Conservation (phyloP, 169 alveolate genomes). For the Eimeria praecox region DNA sequence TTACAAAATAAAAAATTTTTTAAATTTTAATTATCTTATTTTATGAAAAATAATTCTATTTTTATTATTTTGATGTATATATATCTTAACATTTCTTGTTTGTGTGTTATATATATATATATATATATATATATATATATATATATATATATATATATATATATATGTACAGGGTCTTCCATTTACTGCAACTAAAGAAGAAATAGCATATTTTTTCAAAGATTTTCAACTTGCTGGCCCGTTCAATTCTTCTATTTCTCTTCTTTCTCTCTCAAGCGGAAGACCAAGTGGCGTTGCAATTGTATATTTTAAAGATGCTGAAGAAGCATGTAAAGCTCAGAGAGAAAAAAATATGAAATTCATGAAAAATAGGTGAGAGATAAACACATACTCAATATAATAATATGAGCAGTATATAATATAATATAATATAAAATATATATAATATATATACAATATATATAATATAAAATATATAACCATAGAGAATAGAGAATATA, state of each 20-base stretch:
- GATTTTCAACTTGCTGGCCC: conserved; percentile 5
- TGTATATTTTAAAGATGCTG: conserved; percentile 12
- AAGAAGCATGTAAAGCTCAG: conserved; percentile 21
- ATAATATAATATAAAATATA: too few relatives aligned
- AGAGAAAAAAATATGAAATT: conserved; percentile 14
- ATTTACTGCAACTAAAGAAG: background rate
- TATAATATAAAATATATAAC: too few relatives aligned
- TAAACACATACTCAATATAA: background rate
- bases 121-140: too few relatives aligned
- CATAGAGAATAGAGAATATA: too few relatives aligned
- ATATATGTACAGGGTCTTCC: conserved; percentile 35
- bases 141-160: too few relatives aligned
- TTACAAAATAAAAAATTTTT: background rate
- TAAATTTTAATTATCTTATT: background rate
- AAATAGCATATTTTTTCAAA: background rate
- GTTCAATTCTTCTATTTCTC: background rate
- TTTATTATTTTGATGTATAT: background rate
- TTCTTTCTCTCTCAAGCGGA: background rate
- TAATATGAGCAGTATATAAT: background rate
- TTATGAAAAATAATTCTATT: background rate
- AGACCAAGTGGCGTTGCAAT: background rate
- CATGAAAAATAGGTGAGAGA: background rate
- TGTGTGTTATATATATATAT: too few relatives aligned
- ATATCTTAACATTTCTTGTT: background rate
- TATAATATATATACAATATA: background rate